A percentile compares a stretch with the other conserved stretches of the same genome.
Evolutionary conservation across 306 rosid species (phyloP).

Genomic region (Biancaea sappan): DNA sequence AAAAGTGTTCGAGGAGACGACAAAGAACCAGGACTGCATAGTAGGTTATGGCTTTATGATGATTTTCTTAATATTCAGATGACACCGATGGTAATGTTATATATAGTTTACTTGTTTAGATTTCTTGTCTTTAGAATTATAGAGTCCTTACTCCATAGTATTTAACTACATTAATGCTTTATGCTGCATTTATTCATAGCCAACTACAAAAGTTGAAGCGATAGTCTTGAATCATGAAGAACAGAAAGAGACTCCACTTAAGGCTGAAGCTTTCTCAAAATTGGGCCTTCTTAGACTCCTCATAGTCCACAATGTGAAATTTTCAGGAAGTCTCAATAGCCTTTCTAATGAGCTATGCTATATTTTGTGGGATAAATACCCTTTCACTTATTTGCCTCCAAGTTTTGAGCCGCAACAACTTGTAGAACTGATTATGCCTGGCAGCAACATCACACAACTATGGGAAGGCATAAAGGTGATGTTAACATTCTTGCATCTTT

Average conservation of each 20-base stretch:
- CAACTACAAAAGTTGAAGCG: not conserved
- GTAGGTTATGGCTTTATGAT: not conserved
- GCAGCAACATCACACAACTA: not conserved
- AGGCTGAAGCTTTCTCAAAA: not conserved
- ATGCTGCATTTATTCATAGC: not conserved
- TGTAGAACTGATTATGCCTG: not conserved
- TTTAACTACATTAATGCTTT: too few relatives aligned
- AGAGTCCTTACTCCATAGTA: not conserved
- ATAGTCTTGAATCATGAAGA: not conserved
- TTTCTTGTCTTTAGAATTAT: too few relatives aligned
- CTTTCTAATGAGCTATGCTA: not conserved
- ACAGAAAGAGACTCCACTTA: not conserved
- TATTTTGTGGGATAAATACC: not conserved
- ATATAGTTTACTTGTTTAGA: not conserved
- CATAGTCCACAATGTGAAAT: not conserved
- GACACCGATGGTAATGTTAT: not conserved
- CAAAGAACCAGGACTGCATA: not conserved
- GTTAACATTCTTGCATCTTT: not conserved
- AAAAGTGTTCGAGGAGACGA: not conserved
- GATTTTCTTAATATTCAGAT: not conserved
- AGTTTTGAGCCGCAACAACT: not conserved
- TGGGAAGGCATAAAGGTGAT: constrained; percentile 2
- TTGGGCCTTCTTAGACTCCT: not conserved
- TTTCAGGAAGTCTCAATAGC: not conserved
- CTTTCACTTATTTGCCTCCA: not conserved